Conservation (phyloP, 306 rosid species). For the Quercus engelmannii region DNA sequence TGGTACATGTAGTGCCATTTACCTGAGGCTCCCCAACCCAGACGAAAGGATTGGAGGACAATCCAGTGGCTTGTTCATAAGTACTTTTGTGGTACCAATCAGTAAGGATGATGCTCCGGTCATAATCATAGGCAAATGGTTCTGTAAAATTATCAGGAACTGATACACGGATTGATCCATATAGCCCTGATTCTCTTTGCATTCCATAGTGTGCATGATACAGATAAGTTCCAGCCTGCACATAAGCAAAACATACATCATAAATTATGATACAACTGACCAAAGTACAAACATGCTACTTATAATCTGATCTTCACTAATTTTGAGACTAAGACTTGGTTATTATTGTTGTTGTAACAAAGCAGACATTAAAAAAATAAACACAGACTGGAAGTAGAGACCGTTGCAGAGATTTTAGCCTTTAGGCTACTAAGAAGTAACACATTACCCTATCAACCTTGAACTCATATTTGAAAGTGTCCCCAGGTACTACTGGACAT, state of each 20-base stretch:
- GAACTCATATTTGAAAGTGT: slow-evolving; percentile 64
- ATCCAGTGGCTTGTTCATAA: slow-evolving; percentile 60
- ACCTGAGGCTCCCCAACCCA: slow-evolving; percentile 91
- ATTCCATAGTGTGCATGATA: slow-evolving; percentile 93
- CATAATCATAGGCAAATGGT: slow-evolving; percentile 71
- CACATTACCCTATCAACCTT: slow-evolving; percentile 77
- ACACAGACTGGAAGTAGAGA: neutral
- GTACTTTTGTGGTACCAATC: slow-evolving; percentile 83
- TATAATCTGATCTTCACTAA: neutral
- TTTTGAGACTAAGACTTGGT: too few species aligned
- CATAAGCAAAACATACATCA: neutral
- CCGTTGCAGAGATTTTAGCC: neutral
- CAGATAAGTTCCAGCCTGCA: slow-evolving; percentile 79
- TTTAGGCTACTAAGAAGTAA: neutral
- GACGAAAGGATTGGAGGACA: slow-evolving; percentile 41
- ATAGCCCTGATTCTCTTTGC: slow-evolving; percentile 84
- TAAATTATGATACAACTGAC: neutral
- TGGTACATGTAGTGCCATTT: neutral
- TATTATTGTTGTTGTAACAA: neutral
- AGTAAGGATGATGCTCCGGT: slow-evolving; percentile 67
- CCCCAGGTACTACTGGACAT: slow-evolving; percentile 80
- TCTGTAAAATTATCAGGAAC: slow-evolving; percentile 55
- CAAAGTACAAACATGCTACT: too few species aligned
- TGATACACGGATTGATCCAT: slow-evolving; percentile 66
- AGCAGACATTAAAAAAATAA: neutral